A percentile compares a stretch with the other conserved stretches of the same genome.
Conservation (phyloP, 495 filamentous ascomycete species). For the Talaromyces ruber region DNA sequence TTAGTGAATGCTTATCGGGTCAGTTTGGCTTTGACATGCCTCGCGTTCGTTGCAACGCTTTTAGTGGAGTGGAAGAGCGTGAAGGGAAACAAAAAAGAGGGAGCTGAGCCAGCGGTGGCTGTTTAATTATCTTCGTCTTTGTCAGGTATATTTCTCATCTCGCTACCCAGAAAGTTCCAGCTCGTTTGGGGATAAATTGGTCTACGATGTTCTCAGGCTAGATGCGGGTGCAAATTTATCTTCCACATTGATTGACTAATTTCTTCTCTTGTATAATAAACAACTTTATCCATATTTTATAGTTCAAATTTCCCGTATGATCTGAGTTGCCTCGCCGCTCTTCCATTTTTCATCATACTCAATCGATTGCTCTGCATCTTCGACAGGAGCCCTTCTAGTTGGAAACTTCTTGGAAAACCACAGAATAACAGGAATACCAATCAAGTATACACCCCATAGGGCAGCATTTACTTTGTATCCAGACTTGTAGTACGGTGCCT, state of each 20-base stretch:
- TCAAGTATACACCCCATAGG: background rate
- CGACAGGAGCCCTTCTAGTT: background rate
- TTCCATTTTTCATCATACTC: constrained; percentile 1
- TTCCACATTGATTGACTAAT: background rate
- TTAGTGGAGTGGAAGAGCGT: constrained; percentile 6
- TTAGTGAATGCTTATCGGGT: constrained; percentile 19
- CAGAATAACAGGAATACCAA: constrained; percentile 3
- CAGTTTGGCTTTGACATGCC: constrained; percentile 19
- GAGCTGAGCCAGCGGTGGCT: background rate
- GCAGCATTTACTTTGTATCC: constrained; percentile 10
- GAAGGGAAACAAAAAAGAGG: background rate
- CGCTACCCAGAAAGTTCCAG: background rate
- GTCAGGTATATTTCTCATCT: background rate
- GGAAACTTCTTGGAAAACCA: constrained; percentile 4
- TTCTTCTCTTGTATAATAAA: background rate
- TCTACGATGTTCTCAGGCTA: background rate
- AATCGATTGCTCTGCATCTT: background rate
- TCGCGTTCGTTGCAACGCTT: constrained; percentile 1
- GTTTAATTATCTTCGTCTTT: background rate
- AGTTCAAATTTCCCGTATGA: background rate
- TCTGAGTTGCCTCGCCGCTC: background rate
- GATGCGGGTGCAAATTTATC: background rate
- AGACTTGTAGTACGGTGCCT: background rate
- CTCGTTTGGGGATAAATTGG: no score
- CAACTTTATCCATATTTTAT: background rate